Evolutionary conservation across 306 rosid genomes (phyloP).

Genomic region (Casuarina cunninghamiana): DNA sequence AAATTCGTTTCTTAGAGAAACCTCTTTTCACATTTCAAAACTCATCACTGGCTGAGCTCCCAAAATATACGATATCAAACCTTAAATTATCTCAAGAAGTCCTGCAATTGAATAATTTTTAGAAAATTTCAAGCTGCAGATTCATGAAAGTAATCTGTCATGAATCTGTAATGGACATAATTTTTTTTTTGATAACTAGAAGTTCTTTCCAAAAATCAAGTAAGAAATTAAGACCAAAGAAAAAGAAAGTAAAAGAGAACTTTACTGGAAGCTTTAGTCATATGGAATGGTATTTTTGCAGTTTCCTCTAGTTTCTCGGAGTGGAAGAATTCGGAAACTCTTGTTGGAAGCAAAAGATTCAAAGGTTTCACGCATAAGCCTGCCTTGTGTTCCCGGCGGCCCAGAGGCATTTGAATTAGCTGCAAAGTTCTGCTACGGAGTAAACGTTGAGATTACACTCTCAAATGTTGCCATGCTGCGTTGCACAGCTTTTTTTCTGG

Average conservation of each 20-base stretch:
- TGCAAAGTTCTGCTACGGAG: conserved; percentile 89
- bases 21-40: neutral
- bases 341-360: conserved; percentile 85
- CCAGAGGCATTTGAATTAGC: conserved; percentile 87
- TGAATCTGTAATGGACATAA: neutral
- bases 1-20: neutral
- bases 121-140: neutral
- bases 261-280: neutral
- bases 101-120: neutral
- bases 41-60: neutral
- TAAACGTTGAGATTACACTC: conserved; percentile 64
- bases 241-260: neutral
- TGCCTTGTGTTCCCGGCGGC: conserved; percentile 76
- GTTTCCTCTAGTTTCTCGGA: conserved; percentile 92
- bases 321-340: conserved; percentile 82
- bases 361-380: conserved; percentile 57
- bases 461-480: conserved; percentile 79
- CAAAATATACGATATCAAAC: neutral
- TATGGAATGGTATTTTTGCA: conserved; percentile 31
- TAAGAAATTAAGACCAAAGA: too few species aligned
- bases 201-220: neutral
- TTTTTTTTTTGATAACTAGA: neutral
- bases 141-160: neutral
- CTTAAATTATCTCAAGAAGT: neutral
- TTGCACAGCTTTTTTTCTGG: conserved; percentile 70